Percentiles rank a stretch among this genome's conserved stretches.
Conservation (phyloP, 768 basidiomycete species). For the Collybia sordida region DNA sequence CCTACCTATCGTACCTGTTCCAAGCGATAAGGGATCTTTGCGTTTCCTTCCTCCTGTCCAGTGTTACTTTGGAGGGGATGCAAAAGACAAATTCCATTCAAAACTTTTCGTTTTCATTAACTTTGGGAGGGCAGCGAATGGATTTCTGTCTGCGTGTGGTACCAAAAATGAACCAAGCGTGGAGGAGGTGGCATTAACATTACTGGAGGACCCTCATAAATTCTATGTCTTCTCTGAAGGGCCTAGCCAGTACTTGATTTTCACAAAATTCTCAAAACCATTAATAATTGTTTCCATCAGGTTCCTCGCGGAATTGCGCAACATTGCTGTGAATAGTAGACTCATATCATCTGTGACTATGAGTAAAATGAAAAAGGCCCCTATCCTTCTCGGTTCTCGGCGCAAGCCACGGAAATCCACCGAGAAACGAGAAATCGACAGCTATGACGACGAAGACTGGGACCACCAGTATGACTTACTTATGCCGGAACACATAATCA, state of each 20-base stretch:
- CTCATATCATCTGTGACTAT: slow-evolving; percentile 52
- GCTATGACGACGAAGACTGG: slow-evolving; percentile 72
- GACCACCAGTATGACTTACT: slow-evolving; percentile 73
- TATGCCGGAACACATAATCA: slow-evolving; percentile 66
- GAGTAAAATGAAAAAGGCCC: slow-evolving; percentile 62
- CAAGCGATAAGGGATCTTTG: slow-evolving; percentile 25
- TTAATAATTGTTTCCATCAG: slow-evolving; percentile 34
- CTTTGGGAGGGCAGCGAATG: slow-evolving; percentile 79
- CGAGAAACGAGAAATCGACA: slow-evolving; percentile 29
- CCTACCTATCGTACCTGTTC: slow-evolving; percentile 67
- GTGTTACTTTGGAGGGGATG: slow-evolving; percentile 64
- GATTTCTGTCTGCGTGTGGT: slow-evolving; percentile 85
- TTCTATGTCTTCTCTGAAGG: slow-evolving; percentile 76
- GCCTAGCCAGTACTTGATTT: slow-evolving; percentile 53
- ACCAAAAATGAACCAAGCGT: slow-evolving; percentile 86
- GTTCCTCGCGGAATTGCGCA: slow-evolving; percentile 79
- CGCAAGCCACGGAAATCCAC: slow-evolving; percentile 42
- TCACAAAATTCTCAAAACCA: background rate
- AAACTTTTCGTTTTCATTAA: slow-evolving; percentile 87
- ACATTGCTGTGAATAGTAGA: slow-evolving; percentile 78
- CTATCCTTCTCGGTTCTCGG: slow-evolving; percentile 76
- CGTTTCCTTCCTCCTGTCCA: slow-evolving; percentile 59
- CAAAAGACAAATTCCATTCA: slow-evolving; percentile 63
- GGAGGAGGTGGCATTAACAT: slow-evolving; percentile 72
- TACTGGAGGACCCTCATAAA: slow-evolving; percentile 64